Evolutionary conservation across 1,284 basidiomycete genomes (phyloP).

Genomic region (Moniliella sp.): DNA sequence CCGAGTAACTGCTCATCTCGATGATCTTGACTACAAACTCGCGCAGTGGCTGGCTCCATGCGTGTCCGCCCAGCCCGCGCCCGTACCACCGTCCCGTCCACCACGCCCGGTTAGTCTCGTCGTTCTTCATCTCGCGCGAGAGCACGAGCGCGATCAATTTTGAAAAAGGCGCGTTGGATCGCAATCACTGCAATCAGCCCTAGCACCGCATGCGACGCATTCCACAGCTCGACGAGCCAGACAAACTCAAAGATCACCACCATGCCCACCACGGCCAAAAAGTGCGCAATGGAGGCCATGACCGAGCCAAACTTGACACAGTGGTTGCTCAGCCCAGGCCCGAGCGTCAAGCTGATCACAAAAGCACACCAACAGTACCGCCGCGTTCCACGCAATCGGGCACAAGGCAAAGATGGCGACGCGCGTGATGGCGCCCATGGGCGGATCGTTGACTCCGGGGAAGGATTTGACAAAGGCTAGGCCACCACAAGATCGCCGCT

Average conservation of each 20-base stretch:
- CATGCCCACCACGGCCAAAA: constrained; percentile 26
- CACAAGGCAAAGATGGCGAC: constrained; percentile 80
- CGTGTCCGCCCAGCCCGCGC: constrained; percentile 29
- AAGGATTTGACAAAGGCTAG: constrained; percentile 33
- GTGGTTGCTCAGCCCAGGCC: constrained; percentile 61
- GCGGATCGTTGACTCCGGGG: constrained; percentile 18
- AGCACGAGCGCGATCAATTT: constrained; percentile 30
- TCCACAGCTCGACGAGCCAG: constrained; percentile 88
- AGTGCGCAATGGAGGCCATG: constrained; percentile 30
- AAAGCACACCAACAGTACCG: constrained; percentile 64
- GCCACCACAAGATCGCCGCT: constrained; percentile 30
- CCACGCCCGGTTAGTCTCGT: constrained; percentile 34
- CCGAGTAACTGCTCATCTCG: constrained; percentile 30
- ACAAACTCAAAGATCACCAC: constrained; percentile 33
- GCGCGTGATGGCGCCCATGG: constrained; percentile 55
- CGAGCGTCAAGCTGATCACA: constrained; percentile 75
- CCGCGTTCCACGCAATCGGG: constrained; percentile 85
- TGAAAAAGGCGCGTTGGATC: constrained; percentile 32
- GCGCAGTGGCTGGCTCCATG: constrained; percentile 31
- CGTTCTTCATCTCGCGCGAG: constrained; percentile 32
- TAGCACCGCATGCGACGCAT: constrained; percentile 60
- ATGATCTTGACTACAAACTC: constrained; percentile 34
- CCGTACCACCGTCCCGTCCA: constrained; percentile 34
- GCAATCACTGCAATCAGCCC: constrained; percentile 34
- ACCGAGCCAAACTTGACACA: constrained; percentile 33